Evolutionary conservation across 805 yeast genomes (phyloP).

Genomic region (Lachancea thermotolerans): DNA sequence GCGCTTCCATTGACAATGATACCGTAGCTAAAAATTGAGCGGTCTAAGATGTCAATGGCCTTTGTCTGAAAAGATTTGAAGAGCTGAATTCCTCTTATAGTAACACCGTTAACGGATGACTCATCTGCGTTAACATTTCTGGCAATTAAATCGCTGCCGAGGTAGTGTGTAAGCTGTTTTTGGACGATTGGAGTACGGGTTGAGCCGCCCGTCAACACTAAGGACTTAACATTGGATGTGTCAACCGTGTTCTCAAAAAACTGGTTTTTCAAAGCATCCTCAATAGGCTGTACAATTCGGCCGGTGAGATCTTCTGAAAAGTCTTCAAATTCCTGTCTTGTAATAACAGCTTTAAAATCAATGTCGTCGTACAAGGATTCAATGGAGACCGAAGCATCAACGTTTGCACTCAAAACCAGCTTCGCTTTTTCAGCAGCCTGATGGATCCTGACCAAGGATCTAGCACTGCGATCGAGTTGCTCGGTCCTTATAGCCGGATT

Average conservation of each 20-base stretch:
- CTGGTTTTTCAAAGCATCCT: constrained; percentile 40
- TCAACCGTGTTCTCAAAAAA: constrained; percentile 23
- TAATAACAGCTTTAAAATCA: constrained; percentile 62
- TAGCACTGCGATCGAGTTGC: constrained; percentile 41
- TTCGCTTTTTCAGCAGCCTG: constrained; percentile 88
- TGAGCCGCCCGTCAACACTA: constrained; percentile 85
- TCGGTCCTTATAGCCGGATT: constrained; percentile 36
- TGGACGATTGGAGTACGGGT: constrained; percentile 87
- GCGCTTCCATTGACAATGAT: constrained; percentile 29
- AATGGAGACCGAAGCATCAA: constrained; percentile 66
- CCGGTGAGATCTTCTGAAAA: constrained; percentile 37
- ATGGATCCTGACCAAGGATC: constrained; percentile 60
- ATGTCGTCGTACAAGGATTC: constrained; percentile 69
- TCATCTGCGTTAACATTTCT: constrained; percentile 94
- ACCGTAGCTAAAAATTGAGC: constrained; percentile 44
- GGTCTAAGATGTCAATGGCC: constrained; percentile 50
- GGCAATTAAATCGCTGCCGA: constrained; percentile 58
- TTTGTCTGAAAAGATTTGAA: constrained; percentile 62
- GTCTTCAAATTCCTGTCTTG: constrained; percentile 78
- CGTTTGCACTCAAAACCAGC: constrained; percentile 77
- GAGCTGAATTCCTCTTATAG: constrained; percentile 72
- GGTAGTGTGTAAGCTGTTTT: constrained; percentile 43
- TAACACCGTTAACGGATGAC: constrained; percentile 83
- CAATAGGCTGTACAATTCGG: constrained; percentile 49
- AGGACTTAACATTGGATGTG: constrained; percentile 45